A percentile compares a stretch with the other conserved stretches of the same genome.
phyloP scores from a whole-genome alignment of 1,139 yeast genomes.

The Pichia sp. region DNA sequence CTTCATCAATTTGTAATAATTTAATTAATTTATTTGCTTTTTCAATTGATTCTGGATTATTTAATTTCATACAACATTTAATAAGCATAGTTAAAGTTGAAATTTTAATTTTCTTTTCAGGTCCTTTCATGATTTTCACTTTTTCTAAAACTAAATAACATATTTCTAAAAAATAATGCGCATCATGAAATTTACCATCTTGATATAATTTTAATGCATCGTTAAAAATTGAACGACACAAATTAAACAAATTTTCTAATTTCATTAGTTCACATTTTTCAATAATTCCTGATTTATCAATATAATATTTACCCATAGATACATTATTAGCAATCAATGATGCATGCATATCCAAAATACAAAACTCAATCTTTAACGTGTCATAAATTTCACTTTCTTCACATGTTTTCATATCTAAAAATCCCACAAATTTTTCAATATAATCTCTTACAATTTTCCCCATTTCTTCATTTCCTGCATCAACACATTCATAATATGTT shows the following conservation, averaged over 20 bases:
- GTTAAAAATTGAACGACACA: conserved; percentile 25
- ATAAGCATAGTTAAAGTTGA: conserved; percentile 16
- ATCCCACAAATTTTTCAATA: conserved; percentile 13
- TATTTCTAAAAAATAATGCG: conserved; percentile 21
- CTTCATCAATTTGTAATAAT: conserved; percentile 15
- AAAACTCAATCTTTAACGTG: conserved; percentile 18
- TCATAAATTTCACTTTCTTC: conserved; percentile 5
- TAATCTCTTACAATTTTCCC: conserved; percentile 17
- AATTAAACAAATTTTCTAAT: conserved; percentile 14
- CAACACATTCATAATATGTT: conserved; percentile 16
- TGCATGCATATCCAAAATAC: conserved; percentile 25
- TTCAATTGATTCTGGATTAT: conserved; percentile 15
- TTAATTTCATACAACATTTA: conserved; percentile 21
- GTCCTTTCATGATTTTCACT: conserved; percentile 8
- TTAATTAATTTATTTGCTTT: conserved; percentile 17
- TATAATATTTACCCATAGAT: conserved; percentile 27
- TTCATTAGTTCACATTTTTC: conserved; percentile 5
- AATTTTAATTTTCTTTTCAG: conserved; percentile 6
- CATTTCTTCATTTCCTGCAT: conserved; percentile 16
- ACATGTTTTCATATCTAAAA: conserved; percentile 11
- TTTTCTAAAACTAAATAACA: conserved; percentile 15
- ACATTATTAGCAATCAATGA: conserved; percentile 23
- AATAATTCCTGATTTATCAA: conserved; percentile 22
- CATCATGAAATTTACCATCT: conserved; percentile 14
- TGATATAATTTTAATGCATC: conserved; percentile 21